phyloP scores from a whole-genome alignment of 2,329 filamentous ascomycete species.

The Stemphylium beticola region DNA sequence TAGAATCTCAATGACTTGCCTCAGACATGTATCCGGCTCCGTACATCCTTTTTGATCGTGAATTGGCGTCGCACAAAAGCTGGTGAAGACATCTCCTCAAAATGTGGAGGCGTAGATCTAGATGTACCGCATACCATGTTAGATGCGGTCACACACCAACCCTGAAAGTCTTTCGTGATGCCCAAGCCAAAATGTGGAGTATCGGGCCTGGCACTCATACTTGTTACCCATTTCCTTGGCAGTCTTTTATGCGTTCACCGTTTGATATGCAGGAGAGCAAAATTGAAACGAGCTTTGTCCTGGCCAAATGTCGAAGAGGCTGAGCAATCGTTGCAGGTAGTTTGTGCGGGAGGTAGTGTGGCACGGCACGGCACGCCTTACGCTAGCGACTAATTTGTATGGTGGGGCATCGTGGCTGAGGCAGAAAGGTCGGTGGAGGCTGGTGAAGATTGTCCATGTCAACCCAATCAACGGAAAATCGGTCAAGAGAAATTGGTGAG shows the following conservation, averaged over 20 bases:
- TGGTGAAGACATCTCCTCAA: too few species aligned
- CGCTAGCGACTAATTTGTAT: not conserved
- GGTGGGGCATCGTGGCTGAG: constrained; percentile 13
- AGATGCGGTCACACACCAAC: not conserved
- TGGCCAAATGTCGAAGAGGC: not conserved
- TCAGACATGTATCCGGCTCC: not conserved
- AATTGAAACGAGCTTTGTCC: not conserved
- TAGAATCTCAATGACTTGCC: not conserved
- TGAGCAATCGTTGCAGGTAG: constrained; percentile 3
- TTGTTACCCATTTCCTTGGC: not conserved
- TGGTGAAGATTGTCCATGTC: not conserved
- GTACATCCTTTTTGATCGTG: too few species aligned
- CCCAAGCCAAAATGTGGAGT: not conserved
- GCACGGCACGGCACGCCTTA: constrained; percentile 11
- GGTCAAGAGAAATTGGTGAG: too few species aligned
- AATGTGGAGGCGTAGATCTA: too few species aligned
- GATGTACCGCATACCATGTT: too few species aligned
- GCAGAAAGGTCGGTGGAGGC: not conserved
- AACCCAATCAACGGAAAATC: too few species aligned
- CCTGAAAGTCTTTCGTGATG: not conserved
- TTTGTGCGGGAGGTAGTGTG: constrained; percentile 1
- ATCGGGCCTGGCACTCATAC: not conserved
- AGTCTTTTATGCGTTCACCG: too few species aligned
- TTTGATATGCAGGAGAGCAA: too few species aligned
- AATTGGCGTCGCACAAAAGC: too few species aligned